Conservation (phyloP, 1,284 basidiomycete genomes). For the Neolentinus lepideus region DNA sequence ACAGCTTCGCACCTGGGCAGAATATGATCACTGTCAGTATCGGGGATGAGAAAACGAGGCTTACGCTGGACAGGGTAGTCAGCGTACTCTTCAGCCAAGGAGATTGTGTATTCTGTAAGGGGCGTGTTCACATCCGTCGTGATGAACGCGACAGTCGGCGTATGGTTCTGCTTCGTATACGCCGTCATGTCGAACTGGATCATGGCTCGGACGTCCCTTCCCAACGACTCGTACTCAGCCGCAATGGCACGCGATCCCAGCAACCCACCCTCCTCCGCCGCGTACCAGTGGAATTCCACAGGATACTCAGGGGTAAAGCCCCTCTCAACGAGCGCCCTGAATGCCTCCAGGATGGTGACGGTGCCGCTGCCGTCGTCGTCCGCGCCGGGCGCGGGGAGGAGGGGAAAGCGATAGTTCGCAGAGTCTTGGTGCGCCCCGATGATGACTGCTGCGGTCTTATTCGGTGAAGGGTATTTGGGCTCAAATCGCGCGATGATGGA, state of each 20-base stretch:
- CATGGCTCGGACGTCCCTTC: not conserved
- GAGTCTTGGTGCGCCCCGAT: slow-evolving; percentile 85
- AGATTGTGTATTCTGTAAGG: slow-evolving; percentile 38
- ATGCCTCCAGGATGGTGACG: slow-evolving; percentile 35
- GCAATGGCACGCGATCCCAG: slow-evolving; percentile 16
- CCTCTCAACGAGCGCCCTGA: slow-evolving; percentile 14
- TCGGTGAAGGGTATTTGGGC: slow-evolving; percentile 10
- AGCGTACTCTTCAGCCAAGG: slow-evolving; percentile 27
- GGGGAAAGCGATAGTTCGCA: not conserved
- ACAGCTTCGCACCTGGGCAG: not conserved
- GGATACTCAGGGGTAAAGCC: not conserved
- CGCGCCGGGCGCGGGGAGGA: not conserved
- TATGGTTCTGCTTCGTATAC: not conserved
- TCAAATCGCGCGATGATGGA: slow-evolving; percentile 37
- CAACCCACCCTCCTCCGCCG: not conserved
- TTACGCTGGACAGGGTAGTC: not conserved
- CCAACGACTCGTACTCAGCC: slow-evolving; percentile 7
- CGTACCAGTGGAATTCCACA: slow-evolving; percentile 3
- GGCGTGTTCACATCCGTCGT: slow-evolving; percentile 33
- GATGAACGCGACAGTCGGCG: not conserved
- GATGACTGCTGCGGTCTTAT: slow-evolving; percentile 53
- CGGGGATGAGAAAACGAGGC: not conserved
- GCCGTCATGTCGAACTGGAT: not conserved
- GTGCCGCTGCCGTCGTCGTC: slow-evolving; percentile 3
- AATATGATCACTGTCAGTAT: not conserved